These are phyloP conservation scores for Ogataea methanolica DNA, from an alignment of 805 yeast species.

Conservation along the genomic window DNA sequence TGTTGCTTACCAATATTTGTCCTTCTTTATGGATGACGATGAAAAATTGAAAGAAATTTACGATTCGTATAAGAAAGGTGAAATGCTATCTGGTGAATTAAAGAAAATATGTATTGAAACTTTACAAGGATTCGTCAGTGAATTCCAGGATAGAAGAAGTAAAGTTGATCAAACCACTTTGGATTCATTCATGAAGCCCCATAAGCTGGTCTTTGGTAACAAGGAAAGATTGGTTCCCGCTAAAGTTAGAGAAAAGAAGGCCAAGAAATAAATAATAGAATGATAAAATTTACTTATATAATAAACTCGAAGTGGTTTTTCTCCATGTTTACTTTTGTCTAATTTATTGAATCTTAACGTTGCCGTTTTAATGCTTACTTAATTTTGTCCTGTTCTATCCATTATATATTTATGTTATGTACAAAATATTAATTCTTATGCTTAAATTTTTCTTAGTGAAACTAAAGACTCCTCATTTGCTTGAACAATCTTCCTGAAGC, in stretches of 20 bases:
- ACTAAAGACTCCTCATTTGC: conserved; percentile 12
- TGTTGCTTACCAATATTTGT: conserved; percentile 88
- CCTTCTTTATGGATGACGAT: conserved; percentile 89
- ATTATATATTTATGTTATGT: not conserved
- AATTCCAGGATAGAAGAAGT: conserved; percentile 76
- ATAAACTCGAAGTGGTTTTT: not conserved
- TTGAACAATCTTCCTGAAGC: conserved; percentile 9
- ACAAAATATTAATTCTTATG: not conserved
- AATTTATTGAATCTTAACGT: not conserved
- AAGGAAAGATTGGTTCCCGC: conserved; percentile 70
- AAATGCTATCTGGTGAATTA: conserved; percentile 86
- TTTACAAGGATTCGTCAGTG: conserved; percentile 72
- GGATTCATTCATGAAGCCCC: conserved; percentile 76
- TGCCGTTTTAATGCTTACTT: not conserved
- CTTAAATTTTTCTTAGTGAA: conserved; percentile 10
- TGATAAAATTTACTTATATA: not conserved
- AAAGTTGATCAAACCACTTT: conserved; percentile 57
- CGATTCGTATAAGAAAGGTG: conserved; percentile 70
- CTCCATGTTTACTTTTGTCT: not conserved
- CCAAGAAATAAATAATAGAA: conserved; percentile 14
- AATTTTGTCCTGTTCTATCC: not conserved
- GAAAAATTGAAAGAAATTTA: conserved; percentile 60
- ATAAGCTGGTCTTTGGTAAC: conserved; percentile 70
- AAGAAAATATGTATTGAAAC: conserved; percentile 80
- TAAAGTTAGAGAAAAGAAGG: conserved; percentile 48